These are phyloP conservation scores for Phlebopus sp. DNA, from an alignment of 1,284 basidiomycete genomes.

Conservation along the genomic window DNA sequence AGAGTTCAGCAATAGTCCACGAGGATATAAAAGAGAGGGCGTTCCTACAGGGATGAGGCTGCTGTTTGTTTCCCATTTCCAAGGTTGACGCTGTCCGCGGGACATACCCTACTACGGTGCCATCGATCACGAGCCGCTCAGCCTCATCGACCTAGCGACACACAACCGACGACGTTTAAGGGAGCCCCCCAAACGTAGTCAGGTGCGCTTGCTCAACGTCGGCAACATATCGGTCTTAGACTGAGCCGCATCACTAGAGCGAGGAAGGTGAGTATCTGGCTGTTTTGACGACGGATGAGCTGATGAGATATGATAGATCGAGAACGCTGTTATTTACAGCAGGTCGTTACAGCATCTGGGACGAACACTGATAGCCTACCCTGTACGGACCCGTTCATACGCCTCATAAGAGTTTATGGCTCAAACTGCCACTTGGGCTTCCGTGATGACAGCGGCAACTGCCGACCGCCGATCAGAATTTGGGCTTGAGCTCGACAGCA, in stretches of 20 bases:
- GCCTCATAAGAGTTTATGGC: constrained; percentile 19
- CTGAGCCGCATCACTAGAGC: background rate
- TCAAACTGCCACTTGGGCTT: constrained; percentile 26
- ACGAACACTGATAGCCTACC: constrained; percentile 16
- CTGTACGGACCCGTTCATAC: constrained; percentile 32
- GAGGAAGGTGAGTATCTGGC: background rate
- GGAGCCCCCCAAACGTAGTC: too few species aligned
- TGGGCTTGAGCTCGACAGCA: constrained; percentile 9
- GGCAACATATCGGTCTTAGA: too few species aligned
- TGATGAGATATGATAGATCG: background rate
- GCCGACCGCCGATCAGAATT: constrained; percentile 56
- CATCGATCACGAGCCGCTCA: constrained; percentile 3
- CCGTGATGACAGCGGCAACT: constrained; percentile 42
- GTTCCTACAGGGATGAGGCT: constrained; percentile 4
- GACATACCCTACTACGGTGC: background rate
- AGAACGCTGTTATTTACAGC: constrained; percentile 13
- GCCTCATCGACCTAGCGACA: constrained; percentile 15
- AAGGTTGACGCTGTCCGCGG: constrained; percentile 15
- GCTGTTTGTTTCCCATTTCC: constrained; percentile 15
- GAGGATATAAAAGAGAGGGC: constrained; percentile 29
- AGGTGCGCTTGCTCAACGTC: too few species aligned
- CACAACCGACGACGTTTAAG: too few species aligned
- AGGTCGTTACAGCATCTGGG: too few species aligned
- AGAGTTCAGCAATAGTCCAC: constrained; percentile 28
- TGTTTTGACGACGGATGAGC: background rate